Evolutionary conservation across 2,329 filamentous ascomycete genomes (phyloP).

Genomic region (Xylariaceae sp.): DNA sequence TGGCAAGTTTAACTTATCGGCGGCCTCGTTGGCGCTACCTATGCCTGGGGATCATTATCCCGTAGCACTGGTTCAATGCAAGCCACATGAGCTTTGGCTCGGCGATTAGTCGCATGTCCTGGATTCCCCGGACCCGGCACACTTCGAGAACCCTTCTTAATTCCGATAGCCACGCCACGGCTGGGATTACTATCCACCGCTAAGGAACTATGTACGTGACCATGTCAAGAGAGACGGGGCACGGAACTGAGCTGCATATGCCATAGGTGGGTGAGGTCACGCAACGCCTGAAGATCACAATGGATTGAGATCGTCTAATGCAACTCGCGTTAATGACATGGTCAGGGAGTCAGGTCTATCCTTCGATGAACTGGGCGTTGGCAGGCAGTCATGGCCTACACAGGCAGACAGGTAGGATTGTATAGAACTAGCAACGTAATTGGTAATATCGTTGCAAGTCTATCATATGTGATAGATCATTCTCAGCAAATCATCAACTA

Average conservation of each 20-base stretch:
- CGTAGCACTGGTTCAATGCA: conserved; percentile 19
- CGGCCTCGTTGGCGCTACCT: background rate
- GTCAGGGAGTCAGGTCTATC: too few species aligned
- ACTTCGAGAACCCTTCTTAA: conserved; percentile 2
- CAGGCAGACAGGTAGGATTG: too few species aligned
- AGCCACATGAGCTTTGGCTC: conserved; percentile 22
- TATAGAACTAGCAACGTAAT: too few species aligned
- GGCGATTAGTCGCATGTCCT: conserved; percentile 16
- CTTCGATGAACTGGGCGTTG: too few species aligned
- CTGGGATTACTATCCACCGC: background rate
- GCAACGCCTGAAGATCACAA: conserved; percentile 8
- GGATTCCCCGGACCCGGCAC: conserved; percentile 20
- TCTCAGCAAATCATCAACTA: conserved; percentile 5
- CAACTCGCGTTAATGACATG: conserved; percentile 1
- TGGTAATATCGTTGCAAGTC: conserved; percentile 2
- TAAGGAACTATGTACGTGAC: background rate
- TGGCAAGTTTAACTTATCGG: background rate
- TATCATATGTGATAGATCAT: conserved; percentile 16
- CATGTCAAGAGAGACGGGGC: background rate
- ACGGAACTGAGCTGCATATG: conserved; percentile 2
- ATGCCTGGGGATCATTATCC: conserved; percentile 13
- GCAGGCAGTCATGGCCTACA: too few species aligned
- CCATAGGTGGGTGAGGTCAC: conserved; percentile 5
- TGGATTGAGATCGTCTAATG: conserved; percentile 10
- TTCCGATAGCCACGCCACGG: conserved; percentile 8